A percentile compares a stretch with the other conserved stretches of the same genome.
These are phyloP conservation scores for Starmera dryadoides DNA, from an alignment of 805 yeast species.

Conservation along the genomic window DNA sequence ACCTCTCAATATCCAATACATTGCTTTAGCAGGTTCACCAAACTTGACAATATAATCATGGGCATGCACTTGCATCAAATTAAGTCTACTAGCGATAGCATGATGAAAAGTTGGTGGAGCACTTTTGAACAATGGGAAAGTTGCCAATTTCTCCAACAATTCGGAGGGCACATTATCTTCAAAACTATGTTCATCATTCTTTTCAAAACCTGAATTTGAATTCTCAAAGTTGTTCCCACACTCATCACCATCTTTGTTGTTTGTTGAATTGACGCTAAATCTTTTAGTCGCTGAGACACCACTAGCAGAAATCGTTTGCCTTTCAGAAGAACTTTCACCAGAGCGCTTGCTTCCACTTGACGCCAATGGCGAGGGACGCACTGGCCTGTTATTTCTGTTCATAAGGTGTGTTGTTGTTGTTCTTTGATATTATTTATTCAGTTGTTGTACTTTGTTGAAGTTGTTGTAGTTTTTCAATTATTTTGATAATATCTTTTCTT, in stretches of 20 bases:
- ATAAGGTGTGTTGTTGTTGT: background rate
- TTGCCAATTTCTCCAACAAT: constrained; percentile 42
- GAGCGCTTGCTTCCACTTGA: background rate
- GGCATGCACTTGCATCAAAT: constrained; percentile 55
- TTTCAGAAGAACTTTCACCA: background rate
- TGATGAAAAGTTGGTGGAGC: constrained; percentile 63
- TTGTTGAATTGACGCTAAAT: no score
- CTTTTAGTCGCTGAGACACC: background rate
- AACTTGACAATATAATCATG: constrained; percentile 63
- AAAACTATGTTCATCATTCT: background rate
- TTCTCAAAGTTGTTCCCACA: no score
- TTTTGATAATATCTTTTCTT: no score
- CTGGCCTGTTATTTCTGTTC: background rate
- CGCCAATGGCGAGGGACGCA: background rate
- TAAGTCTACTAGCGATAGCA: constrained; percentile 50
- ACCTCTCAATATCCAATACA: constrained; percentile 78
- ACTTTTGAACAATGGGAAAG: constrained; percentile 56
- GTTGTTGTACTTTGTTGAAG: no score
- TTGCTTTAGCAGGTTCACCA: constrained; percentile 68
- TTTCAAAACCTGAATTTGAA: no score
- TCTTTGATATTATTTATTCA: no score
- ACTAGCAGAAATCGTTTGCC: background rate
- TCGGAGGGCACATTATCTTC: constrained; percentile 37
- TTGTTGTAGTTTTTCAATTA: no score
- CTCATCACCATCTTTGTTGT: background rate